phyloP scores from a whole-genome alignment of 2,329 filamentous ascomycete species.

The Tolypocladium cylindrosporum region DNA sequence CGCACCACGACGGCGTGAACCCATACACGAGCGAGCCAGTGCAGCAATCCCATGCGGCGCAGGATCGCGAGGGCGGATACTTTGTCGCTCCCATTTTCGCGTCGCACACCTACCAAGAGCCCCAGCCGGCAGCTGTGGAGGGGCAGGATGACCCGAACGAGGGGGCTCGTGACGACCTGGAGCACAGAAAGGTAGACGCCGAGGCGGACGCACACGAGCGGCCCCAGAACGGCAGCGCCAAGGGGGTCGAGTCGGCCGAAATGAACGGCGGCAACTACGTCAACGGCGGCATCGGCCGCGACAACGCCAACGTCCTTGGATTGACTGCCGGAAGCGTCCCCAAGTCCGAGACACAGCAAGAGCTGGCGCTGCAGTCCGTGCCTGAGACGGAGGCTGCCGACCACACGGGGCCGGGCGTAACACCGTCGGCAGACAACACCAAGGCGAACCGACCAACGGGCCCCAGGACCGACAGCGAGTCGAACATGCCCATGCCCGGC shows the following conservation, averaged over 20 bases:
- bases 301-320: conserved; percentile 9
- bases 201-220: background rate
- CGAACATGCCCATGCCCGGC: conserved; percentile 59
- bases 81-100: conserved; percentile 12
- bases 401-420: conserved; percentile 3
- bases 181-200: background rate
- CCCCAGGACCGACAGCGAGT: conserved; percentile 31
- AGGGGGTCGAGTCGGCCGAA: background rate
- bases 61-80: conserved; percentile 5
- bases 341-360: conserved; percentile 13
- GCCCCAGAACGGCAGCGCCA: background rate
- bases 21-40: conserved; percentile 42
- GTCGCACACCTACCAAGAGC: conserved; percentile 7
- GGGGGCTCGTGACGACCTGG: background rate
- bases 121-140: background rate
- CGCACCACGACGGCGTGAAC: conserved; percentile 45
- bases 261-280: conserved; percentile 6
- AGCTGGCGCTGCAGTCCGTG: conserved; percentile 7
- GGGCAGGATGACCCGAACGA: background rate
- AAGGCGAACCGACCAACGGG: conserved; percentile 14
- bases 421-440: conserved; percentile 1
- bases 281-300: conserved; percentile 1
- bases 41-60: conserved; percentile 9
- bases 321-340: conserved; percentile 7
- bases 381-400: conserved; percentile 8